Percentiles rank a stretch among this genome's conserved stretches.
Conservation (phyloP, 352 stramenopile genomes). For the Globisporangium cylindrosporum region DNA sequence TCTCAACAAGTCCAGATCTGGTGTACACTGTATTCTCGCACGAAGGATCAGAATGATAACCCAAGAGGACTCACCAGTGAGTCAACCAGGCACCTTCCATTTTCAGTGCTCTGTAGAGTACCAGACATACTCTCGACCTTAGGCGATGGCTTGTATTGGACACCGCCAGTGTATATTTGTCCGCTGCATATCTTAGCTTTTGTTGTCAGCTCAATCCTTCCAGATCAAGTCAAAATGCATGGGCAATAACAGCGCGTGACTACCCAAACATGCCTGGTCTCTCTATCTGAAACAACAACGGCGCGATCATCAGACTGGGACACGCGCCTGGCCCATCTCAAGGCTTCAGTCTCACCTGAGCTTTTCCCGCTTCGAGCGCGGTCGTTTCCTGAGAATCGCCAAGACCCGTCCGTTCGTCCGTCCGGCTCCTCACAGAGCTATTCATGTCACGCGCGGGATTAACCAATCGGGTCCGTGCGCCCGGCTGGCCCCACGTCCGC, state of each 20-base stretch:
- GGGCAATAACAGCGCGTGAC: not conserved
- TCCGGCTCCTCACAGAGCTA: not conserved
- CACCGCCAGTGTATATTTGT: not conserved
- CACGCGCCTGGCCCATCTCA: conserved; percentile 13
- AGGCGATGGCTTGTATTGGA: not conserved
- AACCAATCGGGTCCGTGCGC: conserved; percentile 8
- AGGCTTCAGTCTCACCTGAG: conserved; percentile 11
- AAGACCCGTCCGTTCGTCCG: not conserved
- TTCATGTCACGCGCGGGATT: conserved; percentile 14
- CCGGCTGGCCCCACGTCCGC: not conserved
- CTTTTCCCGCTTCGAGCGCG: not conserved
- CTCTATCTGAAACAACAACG: not conserved
- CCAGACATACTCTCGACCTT: not conserved
- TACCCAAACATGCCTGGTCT: not conserved
- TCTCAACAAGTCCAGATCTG: not conserved
- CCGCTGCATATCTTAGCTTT: not conserved
- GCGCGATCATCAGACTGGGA: conserved; percentile 3
- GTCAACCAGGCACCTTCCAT: not conserved
- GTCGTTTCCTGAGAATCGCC: not conserved
- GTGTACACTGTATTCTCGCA: not conserved
- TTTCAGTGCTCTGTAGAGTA: not conserved
- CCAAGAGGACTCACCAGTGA: not conserved
- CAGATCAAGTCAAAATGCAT: not conserved
- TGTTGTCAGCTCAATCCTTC: not conserved
- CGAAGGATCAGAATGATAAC: not conserved